Evolutionary conservation across 768 basidiomycete species (phyloP), one percentile per base, ranked within the genome.

Genomic region (Baorangia bicolor): DNA sequence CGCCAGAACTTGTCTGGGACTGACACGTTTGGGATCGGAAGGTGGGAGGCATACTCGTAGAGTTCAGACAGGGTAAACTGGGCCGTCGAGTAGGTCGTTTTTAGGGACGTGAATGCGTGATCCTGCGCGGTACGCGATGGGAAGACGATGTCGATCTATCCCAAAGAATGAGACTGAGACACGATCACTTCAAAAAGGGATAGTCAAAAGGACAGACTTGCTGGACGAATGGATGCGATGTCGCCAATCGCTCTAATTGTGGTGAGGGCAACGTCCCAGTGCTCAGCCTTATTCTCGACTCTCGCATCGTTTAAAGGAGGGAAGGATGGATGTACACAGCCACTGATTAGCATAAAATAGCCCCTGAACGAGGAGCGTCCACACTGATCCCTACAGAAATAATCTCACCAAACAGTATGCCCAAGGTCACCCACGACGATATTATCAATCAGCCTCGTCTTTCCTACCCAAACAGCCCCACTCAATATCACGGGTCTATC

Each of bases 401-500:
- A 12, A 13, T 18, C 34, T 39, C 37, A 68, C 25, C 37, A 44
- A 37, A 52, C 41, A 12, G 41, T 34, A 37, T 38, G 8, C 41
- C 58, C 66, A 10, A 64, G 57, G 61, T 83, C 76, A 10, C 86
- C 93, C 2, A 97, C 70, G 40, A 97, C 75, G 49, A 97, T 71
- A 69, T 98, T 99, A 73, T 99, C 96, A 40, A 99, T 98, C 62
- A 99, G 70, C 60, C 95, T 80, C 38, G 94, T 98, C 67, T 79
- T 81, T 38, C 92, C 92, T 3, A 95, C 82, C 81, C 88, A 90
- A 58, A 95, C 65, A 28, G 92, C 94, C 2, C 93, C 94, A 57
- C 93, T 96, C 48, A 98, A 63, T 21, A 97, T 82, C 30, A 88
- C 83, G 58, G 66, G 20, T 57, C 69, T 68, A 57, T 68, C 48